Evolutionary conservation across 768 basidiomycete genomes (phyloP), one percentile per base, ranked within the genome.

Genomic region (Panaeolus papilionaceus): DNA sequence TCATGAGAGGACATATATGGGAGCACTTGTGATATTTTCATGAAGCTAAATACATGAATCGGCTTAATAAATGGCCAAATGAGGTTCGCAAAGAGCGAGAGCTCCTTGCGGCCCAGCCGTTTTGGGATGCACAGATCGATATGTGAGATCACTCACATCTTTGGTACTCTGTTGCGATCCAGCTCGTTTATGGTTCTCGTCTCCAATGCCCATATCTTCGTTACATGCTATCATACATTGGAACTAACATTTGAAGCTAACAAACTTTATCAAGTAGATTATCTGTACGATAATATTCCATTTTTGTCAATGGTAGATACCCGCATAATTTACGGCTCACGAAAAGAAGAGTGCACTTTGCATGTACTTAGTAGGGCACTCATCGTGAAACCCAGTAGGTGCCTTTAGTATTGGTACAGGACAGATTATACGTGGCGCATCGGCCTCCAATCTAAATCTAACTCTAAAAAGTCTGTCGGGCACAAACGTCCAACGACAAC

Each of bases 391-490:
- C 3, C 1, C 4, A 45, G 45, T 16, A 20, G 45, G 10, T 45
- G 45, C 18, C 47, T 49, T 49, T 12, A 14, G 47, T 49, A 23
- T 14, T 44, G 71, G 66, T n/a, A 77, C 64, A 3, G 74, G 75
- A n/a, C 75, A 71, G 47, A 58, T 37, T 45, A 37, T 33, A 58
- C 33, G 33, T 58, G 12, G 54, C 54, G 37, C 20, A 28, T 51
- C 20, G 4, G 20, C 18, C n/a, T 23, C 20, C 16, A 40, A 14
- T 42, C 39, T 42, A n/a, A 58, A 58, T 58, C 54, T 58, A 58
- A 58, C 26, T 58, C 33, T 37, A 28, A 58, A 47, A 58, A 28
- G 12, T 58, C 54, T 58, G n/a, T 14, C 54, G 10, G 11, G 54
- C 16, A 44, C 16, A 4, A 37, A 58, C 20, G 54, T 4, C 12